These are phyloP conservation scores for Ormosia emarginata DNA, from an alignment of 306 rosid species.

Conservation along the genomic window DNA sequence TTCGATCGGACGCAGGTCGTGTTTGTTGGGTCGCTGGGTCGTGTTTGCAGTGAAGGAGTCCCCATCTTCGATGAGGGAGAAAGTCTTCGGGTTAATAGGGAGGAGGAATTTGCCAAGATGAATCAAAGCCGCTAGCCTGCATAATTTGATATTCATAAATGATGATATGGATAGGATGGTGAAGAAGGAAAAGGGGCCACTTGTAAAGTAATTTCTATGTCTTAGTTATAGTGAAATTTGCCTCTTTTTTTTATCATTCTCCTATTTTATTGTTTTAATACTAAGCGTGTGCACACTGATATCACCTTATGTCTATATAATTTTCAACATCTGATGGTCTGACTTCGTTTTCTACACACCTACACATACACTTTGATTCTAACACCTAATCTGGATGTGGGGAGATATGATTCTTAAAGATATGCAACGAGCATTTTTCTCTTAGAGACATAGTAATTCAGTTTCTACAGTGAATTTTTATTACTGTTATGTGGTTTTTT, in stretches of 20 bases:
- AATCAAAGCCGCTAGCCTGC: constrained; percentile 85
- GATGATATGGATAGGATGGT: constrained; percentile 67
- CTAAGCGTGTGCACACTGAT: too few species aligned
- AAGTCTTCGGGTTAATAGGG: constrained; percentile 78
- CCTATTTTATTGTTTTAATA: neutral
- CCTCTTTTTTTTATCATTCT: too few species aligned
- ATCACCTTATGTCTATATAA: too few species aligned
- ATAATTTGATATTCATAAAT: constrained; percentile 68
- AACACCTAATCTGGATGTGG: too few species aligned
- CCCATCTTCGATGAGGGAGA: constrained; percentile 86
- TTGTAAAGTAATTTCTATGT: constrained; percentile 61
- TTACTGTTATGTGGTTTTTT: neutral
- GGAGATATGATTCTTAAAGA: too few species aligned
- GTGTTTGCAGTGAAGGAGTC: constrained; percentile 83
- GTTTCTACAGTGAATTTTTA: neutral
- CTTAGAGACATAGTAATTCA: neutral
- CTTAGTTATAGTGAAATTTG: neutral
- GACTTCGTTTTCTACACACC: too few species aligned
- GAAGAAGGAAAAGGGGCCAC: constrained; percentile 77
- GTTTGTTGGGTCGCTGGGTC: constrained; percentile 78
- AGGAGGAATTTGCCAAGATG: constrained; percentile 68
- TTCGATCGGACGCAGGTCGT: too few species aligned
- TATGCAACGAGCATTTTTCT: too few species aligned
- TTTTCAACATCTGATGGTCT: too few species aligned
- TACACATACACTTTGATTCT: too few species aligned